Base-by-base conservation (phyloP, 192 early-diverging fungal species). In the Paraglomus occultum region DNA sequence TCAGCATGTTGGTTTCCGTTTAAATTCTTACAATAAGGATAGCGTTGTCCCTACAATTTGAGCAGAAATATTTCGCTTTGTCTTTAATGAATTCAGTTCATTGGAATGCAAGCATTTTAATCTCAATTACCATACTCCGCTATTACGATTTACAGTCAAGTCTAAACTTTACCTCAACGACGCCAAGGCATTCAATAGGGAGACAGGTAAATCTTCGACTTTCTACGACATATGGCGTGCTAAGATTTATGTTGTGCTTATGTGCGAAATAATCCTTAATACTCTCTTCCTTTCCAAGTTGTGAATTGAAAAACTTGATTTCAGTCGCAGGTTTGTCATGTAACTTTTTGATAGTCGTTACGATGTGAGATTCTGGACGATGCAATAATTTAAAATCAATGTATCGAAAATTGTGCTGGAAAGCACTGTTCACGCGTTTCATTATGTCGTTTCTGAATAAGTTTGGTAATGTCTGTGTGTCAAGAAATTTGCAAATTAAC, bases 131-230 rank as follows among this genome's bases (percentile, higher is more conserved):
- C n/a, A n/a, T n/a, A n/a, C n/a, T 31, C 31, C 31, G 3, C 31
- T 31, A 31, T 31, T 31, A 49, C 14, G 50, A 64, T 31, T 38
- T 31, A 31, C 31, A 3, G 31, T 31, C 3, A 31, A 31, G 31
- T 3, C 20, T 18, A 50, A n/a, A n/a, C n/a, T n/a, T 18, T 23
- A 65, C 64, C 64, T 87, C 82, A 43, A 89, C 78, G 50, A 99
- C 81, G 17, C 87, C 81, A 80, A 94, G 95, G 23, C 95, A 82
- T 80, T 99, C 96, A 77, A 99, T 86, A 12, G 96, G 96, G 39
- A 97, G 74, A 54, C 88, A 76, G 9, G 78, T 67, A 40, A 75
- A 78, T 67, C 84, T 87, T n/a, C 83, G 76, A 45, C 94, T 90
- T n/a, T 88, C 88, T 4, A 93, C 95, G 47, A 97, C 76, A 53